phyloP scores from a whole-genome alignment of 495 filamentous ascomycete genomes.

The Penicillium coprophilum region DNA sequence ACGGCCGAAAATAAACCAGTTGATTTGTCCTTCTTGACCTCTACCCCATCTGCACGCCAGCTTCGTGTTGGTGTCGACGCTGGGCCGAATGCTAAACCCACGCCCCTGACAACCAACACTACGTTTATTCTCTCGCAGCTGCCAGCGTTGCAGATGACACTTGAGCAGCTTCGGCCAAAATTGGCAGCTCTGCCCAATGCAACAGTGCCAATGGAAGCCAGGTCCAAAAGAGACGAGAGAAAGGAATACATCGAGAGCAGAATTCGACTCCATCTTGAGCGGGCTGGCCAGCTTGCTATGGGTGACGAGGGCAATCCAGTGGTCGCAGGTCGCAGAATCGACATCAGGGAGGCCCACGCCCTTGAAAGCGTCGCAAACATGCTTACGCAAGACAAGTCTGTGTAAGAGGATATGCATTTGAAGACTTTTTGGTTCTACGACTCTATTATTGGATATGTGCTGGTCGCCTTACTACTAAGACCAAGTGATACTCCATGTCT shows the following conservation, averaged over 20 bases:
- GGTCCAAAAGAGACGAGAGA: slow-evolving; percentile 53
- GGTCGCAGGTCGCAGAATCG: slow-evolving; percentile 43
- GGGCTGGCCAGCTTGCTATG: slow-evolving; percentile 42
- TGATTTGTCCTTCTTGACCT: slow-evolving; percentile 54
- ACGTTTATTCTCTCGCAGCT: slow-evolving; percentile 81
- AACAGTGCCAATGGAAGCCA: slow-evolving; percentile 33
- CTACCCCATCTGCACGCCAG: slow-evolving; percentile 43
- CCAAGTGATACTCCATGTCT: slow-evolving; percentile 61
- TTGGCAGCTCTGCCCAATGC: slow-evolving; percentile 51
- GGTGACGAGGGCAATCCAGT: slow-evolving; percentile 40
- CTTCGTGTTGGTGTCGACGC: slow-evolving; percentile 46
- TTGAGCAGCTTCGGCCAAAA: slow-evolving; percentile 61
- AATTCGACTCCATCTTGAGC: slow-evolving; percentile 48
- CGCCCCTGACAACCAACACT: slow-evolving; percentile 67
- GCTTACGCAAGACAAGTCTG: slow-evolving; percentile 37
- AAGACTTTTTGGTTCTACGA: slow-evolving; percentile 10
- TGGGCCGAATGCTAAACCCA: slow-evolving; percentile 38
- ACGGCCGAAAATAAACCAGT: slow-evolving; percentile 27
- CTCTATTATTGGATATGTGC: slow-evolving; percentile 16
- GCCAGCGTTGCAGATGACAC: slow-evolving; percentile 66
- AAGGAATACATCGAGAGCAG: slow-evolving; percentile 76
- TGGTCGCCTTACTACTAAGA: slow-evolving; percentile 23
- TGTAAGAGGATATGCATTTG: slow-evolving; percentile 8
- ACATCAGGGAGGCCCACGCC: slow-evolving; percentile 46
- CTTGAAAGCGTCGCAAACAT: slow-evolving; percentile 46